phyloP scores from a whole-genome alignment of 2,329 filamentous ascomycete genomes.

The Pseudocercospora fijiensis region DNA sequence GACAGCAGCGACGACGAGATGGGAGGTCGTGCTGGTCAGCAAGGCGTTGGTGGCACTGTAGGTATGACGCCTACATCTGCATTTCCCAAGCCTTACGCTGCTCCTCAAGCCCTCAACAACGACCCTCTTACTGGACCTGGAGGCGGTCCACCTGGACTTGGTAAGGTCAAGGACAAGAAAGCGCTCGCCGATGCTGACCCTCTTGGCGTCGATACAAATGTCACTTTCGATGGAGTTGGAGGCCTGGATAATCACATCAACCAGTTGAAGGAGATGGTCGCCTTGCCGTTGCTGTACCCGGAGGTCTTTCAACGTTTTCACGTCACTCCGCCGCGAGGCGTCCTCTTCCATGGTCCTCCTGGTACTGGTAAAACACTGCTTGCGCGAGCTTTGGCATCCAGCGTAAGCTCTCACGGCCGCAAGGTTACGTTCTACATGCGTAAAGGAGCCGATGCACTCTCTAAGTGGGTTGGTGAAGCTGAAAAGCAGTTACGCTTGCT shows the following conservation, averaged over 20 bases:
- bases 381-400: constrained; percentile 87
- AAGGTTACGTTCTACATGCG: constrained; percentile 99
- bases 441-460: constrained; percentile 94
- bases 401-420: constrained; percentile 79
- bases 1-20: constrained; percentile 93
- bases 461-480: constrained; percentile 98
- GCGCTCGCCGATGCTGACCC: constrained; percentile 91
- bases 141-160: constrained; percentile 71
- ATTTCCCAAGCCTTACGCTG: constrained; percentile 45
- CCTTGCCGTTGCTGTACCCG: constrained; percentile 87
- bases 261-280: constrained; percentile 98
- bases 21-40: constrained; percentile 57
- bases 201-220: constrained; percentile 84
- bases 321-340: constrained; percentile 89
- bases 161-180: constrained; percentile 90
- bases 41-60: constrained; percentile 59
- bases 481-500: constrained; percentile 90
- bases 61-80: constrained; percentile 61
- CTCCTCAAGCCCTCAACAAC: constrained; percentile 56
- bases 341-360: constrained; percentile 93
- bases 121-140: constrained; percentile 58
- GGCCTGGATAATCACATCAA: constrained; percentile 92
- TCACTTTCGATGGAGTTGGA: constrained; percentile 92
- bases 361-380: constrained; percentile 98
- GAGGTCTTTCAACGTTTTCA: constrained; percentile 90